Evolutionary conservation across 139 green algal genomes (phyloP).

Genomic region (Diplosphaera chodatii): DNA sequence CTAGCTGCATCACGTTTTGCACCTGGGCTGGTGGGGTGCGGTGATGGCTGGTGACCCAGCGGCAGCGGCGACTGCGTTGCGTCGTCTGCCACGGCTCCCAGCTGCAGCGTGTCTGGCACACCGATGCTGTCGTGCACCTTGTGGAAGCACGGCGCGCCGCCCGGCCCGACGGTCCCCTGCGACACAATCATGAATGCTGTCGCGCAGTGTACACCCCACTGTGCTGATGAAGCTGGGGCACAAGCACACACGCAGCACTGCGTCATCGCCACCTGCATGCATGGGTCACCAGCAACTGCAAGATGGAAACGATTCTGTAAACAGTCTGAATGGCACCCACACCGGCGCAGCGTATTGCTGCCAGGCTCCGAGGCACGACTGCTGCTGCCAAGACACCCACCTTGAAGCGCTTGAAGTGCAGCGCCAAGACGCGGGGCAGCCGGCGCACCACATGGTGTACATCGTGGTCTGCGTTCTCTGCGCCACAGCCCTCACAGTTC

Average conservation of each 20-base stretch:
- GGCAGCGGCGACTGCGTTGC: slow-evolving; percentile 14
- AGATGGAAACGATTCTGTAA: too few relatives aligned
- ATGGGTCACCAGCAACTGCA: too few relatives aligned
- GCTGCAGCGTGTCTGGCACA: slow-evolving; percentile 14
- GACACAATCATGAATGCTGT: too few relatives aligned
- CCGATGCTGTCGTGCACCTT: slow-evolving; percentile 27
- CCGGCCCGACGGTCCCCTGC: not conserved
- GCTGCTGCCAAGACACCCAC: too few relatives aligned
- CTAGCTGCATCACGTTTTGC: too few relatives aligned
- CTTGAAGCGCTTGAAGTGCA: slow-evolving; percentile 70
- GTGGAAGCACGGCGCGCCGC: slow-evolving; percentile 10
- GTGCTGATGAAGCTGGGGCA: too few relatives aligned
- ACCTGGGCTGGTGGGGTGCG: not conserved
- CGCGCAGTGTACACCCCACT: too few relatives aligned
- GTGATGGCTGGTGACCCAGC: not conserved
- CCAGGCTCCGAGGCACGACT: too few relatives aligned
- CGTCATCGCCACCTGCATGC: too few relatives aligned
- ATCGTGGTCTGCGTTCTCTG: slow-evolving; percentile 20
- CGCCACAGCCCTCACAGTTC: slow-evolving; percentile 50
- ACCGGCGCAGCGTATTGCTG: too few relatives aligned
- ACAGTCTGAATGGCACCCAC: too few relatives aligned
- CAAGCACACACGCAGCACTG: too few relatives aligned
- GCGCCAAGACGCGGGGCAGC: slow-evolving; percentile 54
- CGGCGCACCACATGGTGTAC: slow-evolving; percentile 37
- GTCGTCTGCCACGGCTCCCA: slow-evolving; percentile 5